phyloP scores from a whole-genome alignment of 169 alveolate genomes.

The Pseudocohnilembus persalinus region DNA sequence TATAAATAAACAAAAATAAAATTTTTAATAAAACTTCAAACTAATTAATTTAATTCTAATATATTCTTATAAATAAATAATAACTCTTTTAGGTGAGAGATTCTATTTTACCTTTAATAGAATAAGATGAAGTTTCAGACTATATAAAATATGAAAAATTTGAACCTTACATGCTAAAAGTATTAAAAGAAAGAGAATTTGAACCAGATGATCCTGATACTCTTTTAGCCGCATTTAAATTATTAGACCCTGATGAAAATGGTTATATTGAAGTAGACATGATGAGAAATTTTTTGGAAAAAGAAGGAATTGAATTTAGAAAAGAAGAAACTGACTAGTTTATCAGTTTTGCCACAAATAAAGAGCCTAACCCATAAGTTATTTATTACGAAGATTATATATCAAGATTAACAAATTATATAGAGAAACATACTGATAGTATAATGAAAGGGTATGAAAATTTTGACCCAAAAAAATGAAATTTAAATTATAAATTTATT shows the following conservation, averaged over 20 bases:
- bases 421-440: constrained; percentile 64
- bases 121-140: constrained; percentile 80
- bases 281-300: constrained; percentile 59
- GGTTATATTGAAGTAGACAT: constrained; percentile 78
- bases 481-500: too few relatives aligned
- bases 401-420: constrained; percentile 60
- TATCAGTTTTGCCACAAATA: constrained; percentile 58
- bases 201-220: constrained; percentile 84
- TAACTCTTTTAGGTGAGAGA: constrained; percentile 53
- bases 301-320: constrained; percentile 75
- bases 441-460: constrained; percentile 53
- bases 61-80: not conserved
- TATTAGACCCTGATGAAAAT: constrained; percentile 80
- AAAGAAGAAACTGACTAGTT: constrained; percentile 63
- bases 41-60: not conserved
- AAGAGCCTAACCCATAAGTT: constrained; percentile 52
- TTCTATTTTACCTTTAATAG: constrained; percentile 66
- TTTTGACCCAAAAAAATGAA: constrained; percentile 9
- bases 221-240: constrained; percentile 80
- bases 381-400: constrained; percentile 83
- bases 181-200: constrained; percentile 63
- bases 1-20: too few relatives aligned
- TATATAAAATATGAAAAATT: constrained; percentile 75
- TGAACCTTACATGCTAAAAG: constrained; percentile 78
- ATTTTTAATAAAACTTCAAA: not conserved